These are phyloP conservation scores for Aspergillus olivimuriae DNA, from an alignment of 495 filamentous ascomycete genomes.

Conservation along the genomic window DNA sequence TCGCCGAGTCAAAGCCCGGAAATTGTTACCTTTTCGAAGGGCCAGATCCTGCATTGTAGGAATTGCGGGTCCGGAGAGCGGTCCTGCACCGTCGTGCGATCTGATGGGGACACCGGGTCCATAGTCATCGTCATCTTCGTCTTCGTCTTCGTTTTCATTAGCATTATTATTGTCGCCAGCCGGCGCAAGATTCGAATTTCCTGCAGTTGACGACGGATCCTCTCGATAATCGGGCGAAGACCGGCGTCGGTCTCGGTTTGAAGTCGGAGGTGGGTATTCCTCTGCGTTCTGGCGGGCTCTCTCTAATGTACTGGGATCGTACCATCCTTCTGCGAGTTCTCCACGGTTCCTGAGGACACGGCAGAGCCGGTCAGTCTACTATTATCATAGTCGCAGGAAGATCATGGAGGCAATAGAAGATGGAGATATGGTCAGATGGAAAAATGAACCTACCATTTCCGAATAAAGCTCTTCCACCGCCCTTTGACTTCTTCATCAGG, in stretches of 20 bases:
- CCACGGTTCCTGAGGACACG: conserved; percentile 72
- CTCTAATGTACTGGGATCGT: conserved; percentile 61
- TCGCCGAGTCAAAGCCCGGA: too few species aligned
- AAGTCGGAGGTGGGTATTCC: conserved; percentile 1
- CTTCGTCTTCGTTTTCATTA: conserved; percentile 25
- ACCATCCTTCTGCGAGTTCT: conserved; percentile 92
- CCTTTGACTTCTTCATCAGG: conserved; percentile 66
- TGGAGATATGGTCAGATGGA: background rate
- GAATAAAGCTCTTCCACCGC: conserved; percentile 87
- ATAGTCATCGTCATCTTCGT: conserved; percentile 59
- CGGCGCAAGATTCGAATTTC: conserved; percentile 5
- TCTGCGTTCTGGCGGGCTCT: conserved; percentile 35
- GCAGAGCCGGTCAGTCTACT: too few species aligned
- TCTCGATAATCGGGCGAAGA: conserved; percentile 20
- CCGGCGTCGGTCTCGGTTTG: conserved; percentile 8
- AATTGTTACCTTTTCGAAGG: conserved; percentile 51
- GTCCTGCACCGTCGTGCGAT: too few species aligned
- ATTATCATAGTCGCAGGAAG: too few species aligned
- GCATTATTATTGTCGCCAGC: too few species aligned
- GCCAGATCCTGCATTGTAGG: conserved; percentile 71
- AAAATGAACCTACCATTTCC: conserved; percentile 87
- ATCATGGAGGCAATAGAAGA: conserved; percentile 1
- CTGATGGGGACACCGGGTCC: conserved; percentile 60
- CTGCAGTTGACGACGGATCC: background rate
- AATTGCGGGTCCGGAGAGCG: conserved; percentile 68